Conservation (phyloP, 108 stramenopile genomes). For the Nitzschia sp. region DNA sequence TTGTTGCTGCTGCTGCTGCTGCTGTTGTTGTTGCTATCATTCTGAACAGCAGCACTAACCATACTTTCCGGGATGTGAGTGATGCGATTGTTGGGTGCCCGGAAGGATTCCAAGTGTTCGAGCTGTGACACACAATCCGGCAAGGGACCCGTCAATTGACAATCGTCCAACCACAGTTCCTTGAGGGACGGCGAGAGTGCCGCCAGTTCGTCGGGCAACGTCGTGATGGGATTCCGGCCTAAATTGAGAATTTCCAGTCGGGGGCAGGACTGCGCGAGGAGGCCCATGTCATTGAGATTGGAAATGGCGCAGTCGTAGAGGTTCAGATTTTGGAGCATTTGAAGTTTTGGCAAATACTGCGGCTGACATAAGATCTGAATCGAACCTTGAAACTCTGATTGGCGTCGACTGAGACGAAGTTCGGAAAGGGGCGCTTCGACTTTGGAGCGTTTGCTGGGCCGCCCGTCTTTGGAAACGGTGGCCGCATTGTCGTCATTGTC, state of each 20-base stretch:
- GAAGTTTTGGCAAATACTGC: constrained; percentile 38
- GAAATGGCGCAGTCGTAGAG: constrained; percentile 60
- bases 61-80: constrained; percentile 18
- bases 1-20: too few species aligned
- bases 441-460: constrained; percentile 23
- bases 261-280: constrained; percentile 33
- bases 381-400: constrained; percentile 55
- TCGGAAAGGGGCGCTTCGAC: constrained; percentile 30
- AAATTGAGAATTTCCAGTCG: constrained; percentile 53
- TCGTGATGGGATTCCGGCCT: constrained; percentile 57
- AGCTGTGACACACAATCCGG: constrained; percentile 39
- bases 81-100: constrained; percentile 52
- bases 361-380: constrained; percentile 50
- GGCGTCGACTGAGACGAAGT: constrained; percentile 28
- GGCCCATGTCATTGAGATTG: constrained; percentile 36
- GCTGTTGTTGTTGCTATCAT: background rate
- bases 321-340: constrained; percentile 44
- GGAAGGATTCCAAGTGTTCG: constrained; percentile 38
- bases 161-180: constrained; percentile 70
- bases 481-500: background rate
- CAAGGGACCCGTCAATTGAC: constrained; percentile 43
- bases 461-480: background rate
- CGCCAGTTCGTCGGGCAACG: constrained; percentile 42
- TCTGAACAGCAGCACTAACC: too few species aligned
- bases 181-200: constrained; percentile 33